These are phyloP conservation scores for Talaromyces wortmannii DNA, from an alignment of 495 filamentous ascomycete species.

Conservation along the genomic window DNA sequence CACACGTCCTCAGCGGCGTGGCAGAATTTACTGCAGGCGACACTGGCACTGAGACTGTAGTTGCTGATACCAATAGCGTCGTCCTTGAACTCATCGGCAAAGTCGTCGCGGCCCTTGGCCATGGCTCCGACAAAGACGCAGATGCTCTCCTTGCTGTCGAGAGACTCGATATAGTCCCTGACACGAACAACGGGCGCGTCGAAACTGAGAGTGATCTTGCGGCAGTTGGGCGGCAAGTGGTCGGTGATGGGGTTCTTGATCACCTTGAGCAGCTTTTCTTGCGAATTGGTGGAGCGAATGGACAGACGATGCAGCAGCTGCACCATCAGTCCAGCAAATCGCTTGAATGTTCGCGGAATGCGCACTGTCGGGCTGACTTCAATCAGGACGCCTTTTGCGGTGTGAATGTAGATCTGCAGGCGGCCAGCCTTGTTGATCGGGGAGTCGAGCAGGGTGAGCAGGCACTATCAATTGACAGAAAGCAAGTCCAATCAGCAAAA, in stretches of 20 bases:
- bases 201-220: conserved; percentile 92
- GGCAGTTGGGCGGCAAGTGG: conserved; percentile 92
- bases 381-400: conserved; percentile 91
- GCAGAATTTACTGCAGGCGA: conserved; percentile 98
- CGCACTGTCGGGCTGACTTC: conserved; percentile 96
- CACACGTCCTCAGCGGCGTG: conserved; percentile 96
- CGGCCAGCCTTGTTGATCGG: conserved; percentile 97
- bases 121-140: conserved; percentile 98
- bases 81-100: conserved; percentile 89
- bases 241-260: conserved; percentile 97
- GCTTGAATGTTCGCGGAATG: conserved; percentile 97
- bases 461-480: conserved; percentile 55
- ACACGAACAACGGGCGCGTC: conserved; percentile 83
- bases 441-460: conserved; percentile 94
- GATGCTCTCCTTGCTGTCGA: conserved; percentile 80
- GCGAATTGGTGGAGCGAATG: conserved; percentile 90
- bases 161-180: conserved; percentile 74
- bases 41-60: conserved; percentile 91
- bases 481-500: no score
- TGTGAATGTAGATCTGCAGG: conserved; percentile 97
- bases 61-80: conserved; percentile 98
- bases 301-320: conserved; percentile 95
- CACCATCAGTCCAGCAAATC: conserved; percentile 97
- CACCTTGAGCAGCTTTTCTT: conserved; percentile 95
- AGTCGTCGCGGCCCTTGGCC: conserved; percentile 94